Percentiles rank a stretch among this genome's conserved stretches.
These are phyloP conservation scores for Apophysomyces variabilis DNA, from an alignment of 371 early-diverging fungal species.

Conservation along the genomic window DNA sequence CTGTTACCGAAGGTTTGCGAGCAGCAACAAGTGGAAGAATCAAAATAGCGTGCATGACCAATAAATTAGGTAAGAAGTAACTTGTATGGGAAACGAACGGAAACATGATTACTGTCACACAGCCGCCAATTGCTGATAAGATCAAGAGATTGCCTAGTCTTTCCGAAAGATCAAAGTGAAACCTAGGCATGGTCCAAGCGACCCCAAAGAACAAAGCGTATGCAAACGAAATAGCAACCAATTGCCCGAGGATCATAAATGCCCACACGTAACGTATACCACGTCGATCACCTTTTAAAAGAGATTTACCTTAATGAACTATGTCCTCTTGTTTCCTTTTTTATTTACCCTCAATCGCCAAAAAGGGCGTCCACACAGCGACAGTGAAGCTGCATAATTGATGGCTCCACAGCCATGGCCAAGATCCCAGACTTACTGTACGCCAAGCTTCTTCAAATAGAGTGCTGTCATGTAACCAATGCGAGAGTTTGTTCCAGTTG, in stretches of 20 bases:
- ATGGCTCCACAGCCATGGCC: constrained; percentile 52
- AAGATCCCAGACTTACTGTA: constrained; percentile 35
- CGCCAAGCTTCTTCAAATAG: constrained; percentile 49
- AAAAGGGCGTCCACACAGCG: constrained; percentile 46
- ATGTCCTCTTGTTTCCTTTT: background rate
- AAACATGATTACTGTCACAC: constrained; percentile 30
- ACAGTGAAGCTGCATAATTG: constrained; percentile 46
- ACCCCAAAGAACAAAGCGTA: constrained; percentile 42
- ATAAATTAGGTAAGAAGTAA: constrained; percentile 35
- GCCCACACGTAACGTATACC: constrained; percentile 45
- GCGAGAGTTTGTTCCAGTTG: constrained; percentile 32
- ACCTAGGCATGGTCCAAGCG: constrained; percentile 19
- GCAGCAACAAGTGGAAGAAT: constrained; percentile 29
- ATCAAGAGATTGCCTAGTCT: constrained; percentile 10
- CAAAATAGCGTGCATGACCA: constrained; percentile 41
- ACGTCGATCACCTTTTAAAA: constrained; percentile 32
- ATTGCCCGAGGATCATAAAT: constrained; percentile 46
- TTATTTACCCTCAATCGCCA: constrained; percentile 47
- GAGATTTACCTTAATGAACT: background rate
- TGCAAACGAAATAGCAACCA: constrained; percentile 47
- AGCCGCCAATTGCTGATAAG: constrained; percentile 23
- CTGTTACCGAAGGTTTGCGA: constrained; percentile 4
- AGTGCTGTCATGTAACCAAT: constrained; percentile 44
- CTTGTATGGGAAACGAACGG: constrained; percentile 29
- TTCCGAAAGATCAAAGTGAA: background rate